Evolutionary conservation across 2,329 filamentous ascomycete genomes (phyloP).

Genomic region (Cercospora sojina): DNA sequence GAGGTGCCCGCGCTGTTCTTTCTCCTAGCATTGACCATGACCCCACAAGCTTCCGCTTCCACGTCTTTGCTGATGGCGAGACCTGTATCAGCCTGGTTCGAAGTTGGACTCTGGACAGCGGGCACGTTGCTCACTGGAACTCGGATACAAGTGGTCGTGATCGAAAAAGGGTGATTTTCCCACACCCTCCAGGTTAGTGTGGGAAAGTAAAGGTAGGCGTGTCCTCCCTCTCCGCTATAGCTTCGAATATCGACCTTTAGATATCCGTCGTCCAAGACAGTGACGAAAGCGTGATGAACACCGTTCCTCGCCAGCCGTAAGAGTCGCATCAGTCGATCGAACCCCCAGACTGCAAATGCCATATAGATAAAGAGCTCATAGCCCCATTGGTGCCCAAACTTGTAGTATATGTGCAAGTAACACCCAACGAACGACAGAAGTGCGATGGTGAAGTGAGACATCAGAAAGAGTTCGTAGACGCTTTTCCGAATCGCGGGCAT

Average conservation of each 20-base stretch:
- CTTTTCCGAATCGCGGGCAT: background rate
- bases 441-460: background rate
- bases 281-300: background rate
- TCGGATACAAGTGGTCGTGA: background rate
- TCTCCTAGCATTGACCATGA: background rate
- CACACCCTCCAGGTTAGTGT: background rate
- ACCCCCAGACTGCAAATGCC: background rate
- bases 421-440: background rate
- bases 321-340: background rate
- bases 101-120: background rate
- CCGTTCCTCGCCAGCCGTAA: background rate
- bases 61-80: background rate
- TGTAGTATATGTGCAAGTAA: background rate
- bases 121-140: background rate
- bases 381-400: background rate
- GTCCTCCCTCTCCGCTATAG: background rate
- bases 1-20: background rate
- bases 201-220: background rate
- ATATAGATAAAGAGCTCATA: background rate
- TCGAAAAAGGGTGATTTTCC: background rate
- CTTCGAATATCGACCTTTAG: background rate
- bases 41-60: background rate
- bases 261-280: background rate
- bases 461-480: background rate
- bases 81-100: background rate